Conservation (phyloP, 139 green algal species). For the Klebsormidium nitens region DNA sequence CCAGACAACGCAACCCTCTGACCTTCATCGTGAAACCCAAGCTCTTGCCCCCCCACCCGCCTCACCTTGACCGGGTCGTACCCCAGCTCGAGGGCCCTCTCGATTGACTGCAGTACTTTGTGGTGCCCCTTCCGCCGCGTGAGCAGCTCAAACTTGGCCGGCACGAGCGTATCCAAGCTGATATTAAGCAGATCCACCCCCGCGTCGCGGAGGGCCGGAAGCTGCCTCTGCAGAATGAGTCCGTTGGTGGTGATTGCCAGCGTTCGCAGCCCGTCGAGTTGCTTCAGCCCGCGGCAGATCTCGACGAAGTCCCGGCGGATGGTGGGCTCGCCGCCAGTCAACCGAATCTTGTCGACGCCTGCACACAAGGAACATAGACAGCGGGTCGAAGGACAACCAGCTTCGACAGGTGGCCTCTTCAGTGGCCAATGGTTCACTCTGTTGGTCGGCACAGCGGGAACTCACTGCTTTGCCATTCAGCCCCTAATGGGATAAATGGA, state of each 20-base stretch:
- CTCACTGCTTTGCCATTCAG: too few relatives aligned
- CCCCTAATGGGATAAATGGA: too few relatives aligned
- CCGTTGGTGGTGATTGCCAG: slow-evolving; percentile 94
- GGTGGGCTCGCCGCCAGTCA: slow-evolving; percentile 96
- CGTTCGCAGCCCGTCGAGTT: slow-evolving; percentile 48
- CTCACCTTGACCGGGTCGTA: slow-evolving; percentile 75
- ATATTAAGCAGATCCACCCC: slow-evolving; percentile 88
- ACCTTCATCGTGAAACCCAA: too few relatives aligned
- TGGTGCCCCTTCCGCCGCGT: slow-evolving; percentile 72
- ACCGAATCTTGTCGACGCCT: slow-evolving; percentile 88
- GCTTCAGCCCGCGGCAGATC: slow-evolving; percentile 40
- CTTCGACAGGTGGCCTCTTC: too few relatives aligned
- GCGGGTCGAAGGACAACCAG: too few relatives aligned
- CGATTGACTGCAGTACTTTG: slow-evolving; percentile 71
- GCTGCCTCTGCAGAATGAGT: slow-evolving; percentile 67
- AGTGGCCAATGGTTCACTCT: too few relatives aligned
- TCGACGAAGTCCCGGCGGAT: slow-evolving; percentile 78
- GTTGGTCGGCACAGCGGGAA: too few relatives aligned
- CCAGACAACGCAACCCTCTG: too few relatives aligned
- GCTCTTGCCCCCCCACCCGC: too few relatives aligned
- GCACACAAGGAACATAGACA: slow-evolving; percentile 75
- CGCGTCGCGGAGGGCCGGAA: slow-evolving; percentile 49
- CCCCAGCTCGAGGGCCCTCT: slow-evolving; percentile 66
- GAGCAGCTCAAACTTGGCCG: slow-evolving; percentile 81
- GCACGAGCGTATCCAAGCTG: slow-evolving; percentile 84